A percentile compares a stretch with the other conserved stretches of the same genome.
phyloP scores from a whole-genome alignment of 768 basidiomycete species.

The Kwoniella dendrophila region DNA sequence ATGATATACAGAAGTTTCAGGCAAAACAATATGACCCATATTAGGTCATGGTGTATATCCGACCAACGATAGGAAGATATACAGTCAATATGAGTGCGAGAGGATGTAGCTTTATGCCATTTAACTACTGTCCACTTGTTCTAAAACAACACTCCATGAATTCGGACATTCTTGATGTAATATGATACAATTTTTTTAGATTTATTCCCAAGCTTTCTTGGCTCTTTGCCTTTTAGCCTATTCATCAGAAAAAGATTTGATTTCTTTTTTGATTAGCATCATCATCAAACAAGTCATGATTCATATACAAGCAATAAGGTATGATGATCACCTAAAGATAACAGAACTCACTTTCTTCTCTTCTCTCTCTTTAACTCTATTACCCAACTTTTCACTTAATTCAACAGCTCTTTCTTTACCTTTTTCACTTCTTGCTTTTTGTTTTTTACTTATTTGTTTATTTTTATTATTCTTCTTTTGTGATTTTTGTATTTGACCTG shows the following conservation, averaged over 20 bases:
- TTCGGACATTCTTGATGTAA: background rate
- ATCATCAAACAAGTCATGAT: background rate
- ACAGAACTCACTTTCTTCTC: conserved; percentile 43
- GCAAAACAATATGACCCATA: no score
- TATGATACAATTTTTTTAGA: background rate
- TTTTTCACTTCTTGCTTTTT: conserved; percentile 35
- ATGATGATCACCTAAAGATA: background rate
- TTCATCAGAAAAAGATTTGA: background rate
- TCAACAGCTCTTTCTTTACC: conserved; percentile 47
- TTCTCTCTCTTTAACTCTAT: conserved; percentile 41
- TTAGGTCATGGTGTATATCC: no score
- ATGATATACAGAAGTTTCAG: no score
- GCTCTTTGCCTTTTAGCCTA: conserved; percentile 47
- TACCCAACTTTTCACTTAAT: conserved; percentile 34
- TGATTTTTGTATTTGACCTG: conserved; percentile 25
- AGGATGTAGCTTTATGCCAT: no score
- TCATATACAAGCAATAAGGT: no score
- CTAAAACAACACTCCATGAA: no score
- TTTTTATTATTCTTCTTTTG: conserved; percentile 32
- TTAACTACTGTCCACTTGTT: no score
- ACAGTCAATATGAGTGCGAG: no score
- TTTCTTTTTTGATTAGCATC: background rate
- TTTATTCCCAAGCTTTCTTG: conserved; percentile 50
- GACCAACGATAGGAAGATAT: no score
- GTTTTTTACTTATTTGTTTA: conserved; percentile 32